A percentile compares a stretch with the other conserved stretches of the same genome.
Conservation (phyloP, 257 asterid species). For the Solanum appendiculatum region DNA sequence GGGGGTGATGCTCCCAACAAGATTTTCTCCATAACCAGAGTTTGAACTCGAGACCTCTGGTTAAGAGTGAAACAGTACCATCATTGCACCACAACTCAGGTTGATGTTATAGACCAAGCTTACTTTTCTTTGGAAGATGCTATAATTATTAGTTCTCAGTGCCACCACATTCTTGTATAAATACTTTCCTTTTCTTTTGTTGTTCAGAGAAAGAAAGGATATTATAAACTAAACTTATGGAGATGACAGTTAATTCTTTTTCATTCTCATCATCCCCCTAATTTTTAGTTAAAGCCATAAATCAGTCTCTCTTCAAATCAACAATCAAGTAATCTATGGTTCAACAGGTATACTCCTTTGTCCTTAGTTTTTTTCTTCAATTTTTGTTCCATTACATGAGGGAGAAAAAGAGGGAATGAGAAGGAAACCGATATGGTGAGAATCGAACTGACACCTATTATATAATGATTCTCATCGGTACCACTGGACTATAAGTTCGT, state of each 20-base stretch:
- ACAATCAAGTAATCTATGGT: constrained; percentile 15
- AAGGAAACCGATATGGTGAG: neutral
- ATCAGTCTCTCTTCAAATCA: neutral
- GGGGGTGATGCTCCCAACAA: no score
- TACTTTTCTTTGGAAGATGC: neutral
- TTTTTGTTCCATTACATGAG: neutral
- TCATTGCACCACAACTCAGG: no score
- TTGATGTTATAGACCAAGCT: neutral
- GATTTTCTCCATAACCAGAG: no score
- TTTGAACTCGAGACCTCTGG: no score
- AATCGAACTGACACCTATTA: neutral
- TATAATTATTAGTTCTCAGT: neutral
- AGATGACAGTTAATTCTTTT: neutral
- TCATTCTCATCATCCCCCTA: neutral
- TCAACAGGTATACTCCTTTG: constrained; percentile 23
- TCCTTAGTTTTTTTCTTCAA: neutral
- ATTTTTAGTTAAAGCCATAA: neutral
- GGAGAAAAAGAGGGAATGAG: neutral
- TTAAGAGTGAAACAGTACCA: neutral
- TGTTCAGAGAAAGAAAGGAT: neutral
- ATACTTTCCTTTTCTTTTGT: neutral
- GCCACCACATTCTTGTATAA: neutral
- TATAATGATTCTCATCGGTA: neutral
- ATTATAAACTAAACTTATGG: neutral
- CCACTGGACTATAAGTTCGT: neutral